A percentile compares a stretch with the other conserved stretches of the same genome.
phyloP scores from a whole-genome alignment of 2,329 filamentous ascomycete genomes.

The Trichocomaceae sp. region DNA sequence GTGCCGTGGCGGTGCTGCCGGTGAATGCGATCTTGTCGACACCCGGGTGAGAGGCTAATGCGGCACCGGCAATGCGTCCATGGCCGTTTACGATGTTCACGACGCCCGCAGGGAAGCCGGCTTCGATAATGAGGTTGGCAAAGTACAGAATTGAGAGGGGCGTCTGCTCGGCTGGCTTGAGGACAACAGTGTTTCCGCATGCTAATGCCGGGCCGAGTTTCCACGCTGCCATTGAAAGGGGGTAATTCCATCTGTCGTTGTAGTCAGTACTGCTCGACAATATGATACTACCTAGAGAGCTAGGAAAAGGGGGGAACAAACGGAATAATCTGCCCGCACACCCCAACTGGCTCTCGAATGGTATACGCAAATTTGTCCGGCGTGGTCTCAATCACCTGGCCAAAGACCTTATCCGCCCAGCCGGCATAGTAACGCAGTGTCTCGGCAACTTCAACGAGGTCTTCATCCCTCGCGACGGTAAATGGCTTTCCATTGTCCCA shows the following conservation, averaged over 20 bases:
- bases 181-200: constrained; percentile 51
- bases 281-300: not conserved
- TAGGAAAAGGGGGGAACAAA: not conserved
- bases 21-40: constrained; percentile 77
- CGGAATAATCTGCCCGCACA: constrained; percentile 70
- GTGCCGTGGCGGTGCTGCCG: constrained; percentile 64
- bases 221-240: constrained; percentile 68
- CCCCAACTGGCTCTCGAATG: constrained; percentile 67
- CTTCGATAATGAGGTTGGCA: constrained; percentile 60
- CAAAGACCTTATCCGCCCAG: constrained; percentile 72
- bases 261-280: not conserved
- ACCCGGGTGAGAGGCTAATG: constrained; percentile 59
- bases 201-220: constrained; percentile 52
- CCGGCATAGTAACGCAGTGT: constrained; percentile 69
- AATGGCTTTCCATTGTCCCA: constrained; percentile 55
- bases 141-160: constrained; percentile 55
- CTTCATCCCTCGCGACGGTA: constrained; percentile 54
- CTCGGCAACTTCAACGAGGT: constrained; percentile 56
- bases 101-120: constrained; percentile 71
- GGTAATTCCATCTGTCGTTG: constrained; percentile 60
- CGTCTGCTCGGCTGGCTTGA: constrained; percentile 55
- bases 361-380: constrained; percentile 69
- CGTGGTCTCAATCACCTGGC: constrained; percentile 66
- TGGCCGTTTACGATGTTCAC: constrained; percentile 69
- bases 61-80: constrained; percentile 60